Evolutionary conservation across 2,329 filamentous ascomycete species (phyloP).

Genomic region (Raffaelea ambrosiae): DNA sequence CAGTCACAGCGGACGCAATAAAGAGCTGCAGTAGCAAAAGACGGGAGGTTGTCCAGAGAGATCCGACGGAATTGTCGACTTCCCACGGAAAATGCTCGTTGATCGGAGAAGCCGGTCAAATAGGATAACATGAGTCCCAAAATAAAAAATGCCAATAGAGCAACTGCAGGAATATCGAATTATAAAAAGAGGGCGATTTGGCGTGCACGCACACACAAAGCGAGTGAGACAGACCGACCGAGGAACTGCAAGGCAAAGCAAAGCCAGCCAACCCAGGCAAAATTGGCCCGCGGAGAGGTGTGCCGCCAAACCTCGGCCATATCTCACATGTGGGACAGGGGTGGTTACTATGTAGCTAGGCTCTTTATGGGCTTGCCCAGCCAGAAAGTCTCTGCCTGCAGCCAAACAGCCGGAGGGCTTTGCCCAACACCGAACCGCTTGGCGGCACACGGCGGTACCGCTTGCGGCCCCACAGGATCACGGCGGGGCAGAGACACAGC

Average conservation of each 20-base stretch:
- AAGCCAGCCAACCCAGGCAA: constrained; percentile 3
- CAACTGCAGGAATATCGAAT: neutral
- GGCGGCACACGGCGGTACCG: constrained; percentile 43
- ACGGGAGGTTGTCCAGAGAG: no score
- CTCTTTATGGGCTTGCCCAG: no score
- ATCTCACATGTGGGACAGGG: constrained; percentile 12
- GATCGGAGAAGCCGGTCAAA: neutral
- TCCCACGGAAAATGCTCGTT: neutral
- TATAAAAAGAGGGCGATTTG: neutral
- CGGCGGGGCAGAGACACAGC: constrained; percentile 45
- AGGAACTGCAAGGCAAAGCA: constrained; percentile 4
- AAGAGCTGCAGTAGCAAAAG: no score
- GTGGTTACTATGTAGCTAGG: no score
- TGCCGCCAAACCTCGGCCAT: constrained; percentile 14
- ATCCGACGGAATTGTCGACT: no score
- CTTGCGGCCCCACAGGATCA: constrained; percentile 43
- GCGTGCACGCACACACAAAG: no score
- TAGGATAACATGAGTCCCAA: neutral
- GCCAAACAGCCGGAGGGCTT: constrained; percentile 41
- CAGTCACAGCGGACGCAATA: no score
- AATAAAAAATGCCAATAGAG: neutral
- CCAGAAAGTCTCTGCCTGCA: no score
- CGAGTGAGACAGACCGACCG: constrained; percentile 5
- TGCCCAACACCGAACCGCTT: constrained; percentile 51
- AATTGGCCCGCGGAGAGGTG: constrained; percentile 5